A percentile compares a stretch with the other conserved stretches of the same genome.
phyloP scores from a whole-genome alignment of 2,329 filamentous ascomycete genomes.

The Microcera coccophila region DNA sequence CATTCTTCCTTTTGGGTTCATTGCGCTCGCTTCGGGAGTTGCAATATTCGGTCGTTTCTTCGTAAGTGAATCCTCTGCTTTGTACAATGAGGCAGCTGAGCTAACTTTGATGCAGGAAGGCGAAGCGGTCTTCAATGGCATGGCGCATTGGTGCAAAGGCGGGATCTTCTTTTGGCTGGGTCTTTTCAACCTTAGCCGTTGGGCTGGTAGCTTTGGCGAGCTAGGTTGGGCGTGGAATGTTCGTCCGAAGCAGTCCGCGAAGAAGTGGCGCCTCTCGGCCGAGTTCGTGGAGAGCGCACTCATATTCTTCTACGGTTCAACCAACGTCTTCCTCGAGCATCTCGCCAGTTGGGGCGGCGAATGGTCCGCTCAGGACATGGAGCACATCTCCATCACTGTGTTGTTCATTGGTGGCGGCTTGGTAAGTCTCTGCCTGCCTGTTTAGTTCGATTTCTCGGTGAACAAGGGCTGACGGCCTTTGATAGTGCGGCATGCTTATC shows the following conservation, averaged over 20 bases:
- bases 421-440: constrained; percentile 47
- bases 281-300: constrained; percentile 88
- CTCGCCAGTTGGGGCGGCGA: constrained; percentile 65
- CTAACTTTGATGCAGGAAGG: constrained; percentile 52
- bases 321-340: constrained; percentile 91
- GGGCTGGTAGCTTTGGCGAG: constrained; percentile 85
- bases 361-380: constrained; percentile 78
- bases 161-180: constrained; percentile 95
- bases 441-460: not conserved
- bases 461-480: not conserved
- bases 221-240: constrained; percentile 96
- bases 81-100: not conserved
- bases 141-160: constrained; percentile 93
- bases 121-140: constrained; percentile 68
- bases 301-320: constrained; percentile 84
- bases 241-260: constrained; percentile 56
- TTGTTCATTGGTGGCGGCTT: constrained; percentile 91
- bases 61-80: constrained; percentile 48
- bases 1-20: constrained; percentile 73
- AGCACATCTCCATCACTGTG: constrained; percentile 88
- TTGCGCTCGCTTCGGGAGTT: constrained; percentile 67
- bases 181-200: constrained; percentile 79
- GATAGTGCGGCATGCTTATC: constrained; percentile 74
- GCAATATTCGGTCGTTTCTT: constrained; percentile 80
- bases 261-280: constrained; percentile 69